Evolutionary conservation across 805 yeast genomes (phyloP).

Genomic region (Zygoascus tannicola): DNA sequence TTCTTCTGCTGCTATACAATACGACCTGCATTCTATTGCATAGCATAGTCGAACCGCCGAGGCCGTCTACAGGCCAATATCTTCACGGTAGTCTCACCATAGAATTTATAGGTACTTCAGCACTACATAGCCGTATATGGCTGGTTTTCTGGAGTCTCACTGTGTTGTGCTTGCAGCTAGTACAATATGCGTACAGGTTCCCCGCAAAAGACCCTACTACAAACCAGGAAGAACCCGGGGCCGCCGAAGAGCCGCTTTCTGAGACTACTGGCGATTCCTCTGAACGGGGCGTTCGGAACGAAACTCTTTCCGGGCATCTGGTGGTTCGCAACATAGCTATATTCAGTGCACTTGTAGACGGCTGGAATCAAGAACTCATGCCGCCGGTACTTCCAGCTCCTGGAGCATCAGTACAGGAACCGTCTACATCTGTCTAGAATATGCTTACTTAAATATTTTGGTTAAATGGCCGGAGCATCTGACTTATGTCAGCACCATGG

Average conservation of each 20-base stretch:
- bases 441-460: no score
- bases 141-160: constrained; percentile 16
- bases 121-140: constrained; percentile 10
- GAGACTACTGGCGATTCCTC: constrained; percentile 1
- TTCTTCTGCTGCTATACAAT: constrained; percentile 12
- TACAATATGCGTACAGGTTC: constrained; percentile 9
- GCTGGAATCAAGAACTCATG: constrained; percentile 6
- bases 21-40: constrained; percentile 11
- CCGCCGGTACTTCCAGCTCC: no score
- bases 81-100: constrained; percentile 20
- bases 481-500: no score
- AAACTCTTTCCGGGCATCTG: constrained; percentile 12
- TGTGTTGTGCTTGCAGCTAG: constrained; percentile 13
- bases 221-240: neutral
- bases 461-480: no score
- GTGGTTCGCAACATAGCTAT: constrained; percentile 11
- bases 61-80: constrained; percentile 10
- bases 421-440: no score
- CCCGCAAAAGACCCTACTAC: neutral
- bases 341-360: constrained; percentile 2
- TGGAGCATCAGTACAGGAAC: no score
- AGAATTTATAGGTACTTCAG: constrained; percentile 17
- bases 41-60: constrained; percentile 8
- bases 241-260: neutral
- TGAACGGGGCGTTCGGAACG: neutral